Evolutionary conservation across 768 basidiomycete species (phyloP), one percentile per base, ranked within the genome.

Genomic region (Hemileccinum impolitum): DNA sequence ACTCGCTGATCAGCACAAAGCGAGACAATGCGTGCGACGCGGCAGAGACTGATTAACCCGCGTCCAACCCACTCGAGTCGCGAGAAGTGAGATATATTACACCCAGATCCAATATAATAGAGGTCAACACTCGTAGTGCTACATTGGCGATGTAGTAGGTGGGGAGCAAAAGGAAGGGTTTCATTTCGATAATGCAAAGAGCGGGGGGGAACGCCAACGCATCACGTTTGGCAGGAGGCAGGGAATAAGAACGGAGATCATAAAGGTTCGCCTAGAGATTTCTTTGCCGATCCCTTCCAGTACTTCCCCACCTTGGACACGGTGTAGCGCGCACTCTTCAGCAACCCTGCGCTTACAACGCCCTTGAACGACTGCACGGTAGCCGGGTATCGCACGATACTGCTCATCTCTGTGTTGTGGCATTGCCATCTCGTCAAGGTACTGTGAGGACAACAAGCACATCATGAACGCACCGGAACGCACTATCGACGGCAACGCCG

Each of bases 291-390:
- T 17, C 72, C 69, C 45, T 65, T 66, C 81, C 88, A 88, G 87
- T 92, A 96, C 69, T 97, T 97, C 32, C 78, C 68, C 17, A 94
- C 72, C 72, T 97, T 97, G 39, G 84, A 81, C 21, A 75, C 55
- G 39, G 79, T 72, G 59, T 97, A 97, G 37, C 79, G 79, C 6
- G 84, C 48, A 62, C 89, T 90, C 76, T 93, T 94, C 41, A 76
- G 74, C 10, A 87, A 54, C 4, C 94, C 94, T 9, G 90, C 88
- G 49, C 85, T 92, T 17, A 87, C 78, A 41, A 97, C 62, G 23
- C 94, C 93, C 70, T 96, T 97, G 50, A 90, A 55, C 5, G 86
- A 76, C 72, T 97, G 94, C 9, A 89, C 73, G 1, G 89, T 81
- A 13, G 94, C 90, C 6, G 94, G 92, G 56, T 81, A 78, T 55